Evolutionary conservation across 257 asterid genomes (phyloP).

Genomic region (Lavandula angustifolia): DNA sequence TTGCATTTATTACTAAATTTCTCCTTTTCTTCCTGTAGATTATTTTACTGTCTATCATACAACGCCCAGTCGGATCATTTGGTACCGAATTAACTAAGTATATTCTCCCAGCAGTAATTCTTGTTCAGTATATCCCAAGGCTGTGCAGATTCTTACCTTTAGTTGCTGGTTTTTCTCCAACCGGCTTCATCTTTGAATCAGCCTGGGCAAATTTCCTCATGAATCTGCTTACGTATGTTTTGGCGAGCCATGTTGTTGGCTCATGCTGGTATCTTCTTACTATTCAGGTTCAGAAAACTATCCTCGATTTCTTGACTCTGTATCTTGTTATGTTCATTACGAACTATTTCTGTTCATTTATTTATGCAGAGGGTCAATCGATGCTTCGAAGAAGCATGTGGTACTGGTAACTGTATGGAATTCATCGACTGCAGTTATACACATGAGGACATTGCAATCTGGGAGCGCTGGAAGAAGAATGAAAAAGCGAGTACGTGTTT

Average conservation of each 20-base stretch:
- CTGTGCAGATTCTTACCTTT: conserved; percentile 72
- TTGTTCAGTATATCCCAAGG: conserved; percentile 73
- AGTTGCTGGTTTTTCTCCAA: conserved; percentile 72
- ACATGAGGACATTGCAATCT: conserved; percentile 14
- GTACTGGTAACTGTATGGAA: conserved; percentile 34
- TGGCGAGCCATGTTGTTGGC: conserved; percentile 85
- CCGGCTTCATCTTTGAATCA: conserved; percentile 78
- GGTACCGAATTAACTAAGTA: conserved; percentile 72
- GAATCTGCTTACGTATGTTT: conserved; percentile 65
- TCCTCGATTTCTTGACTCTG: neutral
- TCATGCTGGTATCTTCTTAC: conserved; percentile 92
- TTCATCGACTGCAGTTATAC: conserved; percentile 78
- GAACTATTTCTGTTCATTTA: conserved; percentile 1
- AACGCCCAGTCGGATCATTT: conserved; percentile 45
- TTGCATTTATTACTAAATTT: neutral
- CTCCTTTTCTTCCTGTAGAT: conserved; percentile 47
- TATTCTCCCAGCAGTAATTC: conserved; percentile 61
- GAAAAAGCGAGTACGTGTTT: conserved; percentile 66
- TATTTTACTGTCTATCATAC: conserved; percentile 58
- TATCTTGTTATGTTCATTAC: neutral
- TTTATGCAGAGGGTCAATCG: conserved; percentile 70
- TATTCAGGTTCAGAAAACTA: conserved; percentile 52
- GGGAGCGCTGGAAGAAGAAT: conserved; percentile 60
- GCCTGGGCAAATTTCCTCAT: conserved; percentile 83
- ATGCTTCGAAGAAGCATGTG: conserved; percentile 80